Percentiles rank a stretch among this genome's conserved stretches.
These are phyloP conservation scores for Leishmania tropica DNA, from an alignment of 208 protist species.

Conservation along the genomic window DNA sequence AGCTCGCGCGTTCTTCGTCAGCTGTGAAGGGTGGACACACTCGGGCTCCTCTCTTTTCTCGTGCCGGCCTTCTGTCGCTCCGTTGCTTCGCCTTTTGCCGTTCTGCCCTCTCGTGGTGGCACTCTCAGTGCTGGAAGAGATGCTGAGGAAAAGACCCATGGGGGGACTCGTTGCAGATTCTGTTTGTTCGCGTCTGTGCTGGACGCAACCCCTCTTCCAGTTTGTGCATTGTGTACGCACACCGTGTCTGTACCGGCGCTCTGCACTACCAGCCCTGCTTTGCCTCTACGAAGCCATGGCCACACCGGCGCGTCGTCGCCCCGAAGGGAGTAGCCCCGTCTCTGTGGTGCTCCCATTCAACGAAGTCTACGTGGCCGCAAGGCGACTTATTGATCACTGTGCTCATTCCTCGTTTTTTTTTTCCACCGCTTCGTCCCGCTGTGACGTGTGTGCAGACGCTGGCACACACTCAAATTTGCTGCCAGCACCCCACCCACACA, in stretches of 20 bases:
- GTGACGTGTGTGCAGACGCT: not conserved
- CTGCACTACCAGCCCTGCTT: not conserved
- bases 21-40: not conserved
- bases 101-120: not conserved
- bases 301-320: not conserved
- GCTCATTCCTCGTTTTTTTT: not conserved
- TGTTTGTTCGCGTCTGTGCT: not conserved
- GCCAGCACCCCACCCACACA: not conserved
- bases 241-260: not conserved
- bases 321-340: not conserved
- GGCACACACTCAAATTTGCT: not conserved
- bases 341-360: not conserved
- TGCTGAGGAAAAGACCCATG: not conserved
- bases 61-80: not conserved
- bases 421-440: not conserved
- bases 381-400: not conserved
- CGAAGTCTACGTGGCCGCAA: not conserved
- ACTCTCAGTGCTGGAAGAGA: not conserved
- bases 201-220: not conserved
- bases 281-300: not conserved
- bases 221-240: not conserved
- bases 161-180: not conserved
- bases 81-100: not conserved
- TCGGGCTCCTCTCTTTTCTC: not conserved
- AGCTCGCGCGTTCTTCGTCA: not conserved